Evolutionary conservation across 2,329 filamentous ascomycete species (phyloP).

Genomic region (Fonsecaea multimorphosa): DNA sequence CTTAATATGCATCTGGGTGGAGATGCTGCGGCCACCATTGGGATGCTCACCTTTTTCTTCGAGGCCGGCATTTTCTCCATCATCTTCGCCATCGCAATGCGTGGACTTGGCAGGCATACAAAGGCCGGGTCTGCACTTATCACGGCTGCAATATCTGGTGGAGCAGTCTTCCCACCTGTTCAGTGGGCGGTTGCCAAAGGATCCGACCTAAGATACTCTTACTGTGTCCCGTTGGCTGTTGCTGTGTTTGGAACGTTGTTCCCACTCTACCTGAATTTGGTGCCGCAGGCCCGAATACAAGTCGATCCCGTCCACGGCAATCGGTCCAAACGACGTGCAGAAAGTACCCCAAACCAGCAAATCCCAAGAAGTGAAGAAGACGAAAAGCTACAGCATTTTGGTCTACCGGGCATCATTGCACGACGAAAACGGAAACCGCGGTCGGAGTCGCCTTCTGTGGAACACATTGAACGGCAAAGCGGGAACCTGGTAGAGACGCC

Average conservation of each 20-base stretch:
- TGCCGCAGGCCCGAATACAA: constrained; percentile 56
- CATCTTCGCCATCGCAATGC: constrained; percentile 64
- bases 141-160: constrained; percentile 61
- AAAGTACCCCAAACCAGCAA: background rate
- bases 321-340: constrained; percentile 14
- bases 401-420: constrained; percentile 29
- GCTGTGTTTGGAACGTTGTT: constrained; percentile 60
- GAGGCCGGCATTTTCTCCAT: constrained; percentile 66
- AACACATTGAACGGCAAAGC: constrained; percentile 32
- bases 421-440: constrained; percentile 27
- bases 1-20: constrained; percentile 59
- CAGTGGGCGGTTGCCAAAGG: constrained; percentile 52
- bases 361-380: constrained; percentile 12
- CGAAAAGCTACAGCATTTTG: constrained; percentile 20
- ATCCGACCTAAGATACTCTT: constrained; percentile 55
- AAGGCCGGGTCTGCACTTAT: constrained; percentile 62
- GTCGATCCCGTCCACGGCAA: constrained; percentile 56
- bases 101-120: constrained; percentile 64
- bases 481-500: constrained; percentile 2
- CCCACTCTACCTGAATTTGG: constrained; percentile 60
- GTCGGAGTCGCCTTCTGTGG: constrained; percentile 19
- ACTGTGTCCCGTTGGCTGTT: constrained; percentile 59
- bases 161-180: constrained; percentile 62
- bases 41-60: constrained; percentile 63
- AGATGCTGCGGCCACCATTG: constrained; percentile 53